Conservation (phyloP, 2,329 filamentous ascomycete genomes). For the Cladosporium sp. region DNA sequence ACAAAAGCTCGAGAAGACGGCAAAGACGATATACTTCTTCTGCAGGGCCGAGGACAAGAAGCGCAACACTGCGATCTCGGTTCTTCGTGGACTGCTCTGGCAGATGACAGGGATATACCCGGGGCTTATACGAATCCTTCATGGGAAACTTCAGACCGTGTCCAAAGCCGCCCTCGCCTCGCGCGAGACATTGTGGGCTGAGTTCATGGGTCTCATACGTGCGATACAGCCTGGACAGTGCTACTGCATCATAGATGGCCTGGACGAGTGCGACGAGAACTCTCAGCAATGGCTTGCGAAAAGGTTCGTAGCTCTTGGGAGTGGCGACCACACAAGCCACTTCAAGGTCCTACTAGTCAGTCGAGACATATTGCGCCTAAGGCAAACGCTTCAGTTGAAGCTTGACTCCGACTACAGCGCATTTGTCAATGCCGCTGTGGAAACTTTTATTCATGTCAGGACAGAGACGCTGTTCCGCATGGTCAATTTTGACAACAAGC, state of each 20-base stretch:
- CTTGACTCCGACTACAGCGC: neutral
- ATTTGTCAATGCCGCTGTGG: neutral
- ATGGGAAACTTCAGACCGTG: neutral
- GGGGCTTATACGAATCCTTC: neutral
- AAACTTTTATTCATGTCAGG: neutral
- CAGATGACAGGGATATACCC: neutral
- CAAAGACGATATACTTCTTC: constrained; percentile 27
- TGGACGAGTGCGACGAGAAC: constrained; percentile 32
- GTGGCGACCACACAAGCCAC: neutral
- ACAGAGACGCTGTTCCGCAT: neutral
- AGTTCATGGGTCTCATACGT: no score
- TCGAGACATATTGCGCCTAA: neutral
- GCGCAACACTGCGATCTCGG: constrained; percentile 28
- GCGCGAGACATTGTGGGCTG: neutral
- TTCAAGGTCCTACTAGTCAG: constrained; percentile 20
- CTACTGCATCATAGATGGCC: constrained; percentile 33
- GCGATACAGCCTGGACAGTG: no score
- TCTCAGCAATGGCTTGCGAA: constrained; percentile 19
- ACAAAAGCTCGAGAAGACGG: constrained; percentile 22
- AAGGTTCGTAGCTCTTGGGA: constrained; percentile 18
- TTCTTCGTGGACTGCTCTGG: constrained; percentile 31
- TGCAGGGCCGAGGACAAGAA: constrained; percentile 30
- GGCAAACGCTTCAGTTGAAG: neutral
- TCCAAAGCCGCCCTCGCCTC: neutral
- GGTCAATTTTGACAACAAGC: neutral